phyloP scores from a whole-genome alignment of 2,329 filamentous ascomycete genomes.

The Blumeria hordei region DNA sequence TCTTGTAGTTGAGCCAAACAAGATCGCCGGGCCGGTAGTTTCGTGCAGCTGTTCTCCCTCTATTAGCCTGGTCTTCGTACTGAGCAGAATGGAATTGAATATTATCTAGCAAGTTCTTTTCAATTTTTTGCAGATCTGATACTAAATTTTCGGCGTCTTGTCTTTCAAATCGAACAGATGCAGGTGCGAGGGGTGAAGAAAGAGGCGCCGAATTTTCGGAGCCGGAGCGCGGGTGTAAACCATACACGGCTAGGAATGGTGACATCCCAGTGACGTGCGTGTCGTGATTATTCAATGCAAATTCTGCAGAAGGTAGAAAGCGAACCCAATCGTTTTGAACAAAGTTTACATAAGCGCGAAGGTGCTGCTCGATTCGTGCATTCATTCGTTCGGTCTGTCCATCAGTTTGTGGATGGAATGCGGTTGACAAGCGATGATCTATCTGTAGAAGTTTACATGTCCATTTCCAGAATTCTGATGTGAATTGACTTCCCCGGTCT shows the following conservation, averaged over 20 bases:
- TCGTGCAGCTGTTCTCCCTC: background rate
- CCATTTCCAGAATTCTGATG: background rate
- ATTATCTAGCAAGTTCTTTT: background rate
- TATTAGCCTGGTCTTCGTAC: background rate
- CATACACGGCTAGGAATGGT: conserved; percentile 5
- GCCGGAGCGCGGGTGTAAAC: background rate
- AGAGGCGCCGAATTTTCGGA: background rate
- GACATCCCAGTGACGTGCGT: conserved; percentile 3
- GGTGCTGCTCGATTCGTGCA: conserved; percentile 2
- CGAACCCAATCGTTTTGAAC: conserved; percentile 5
- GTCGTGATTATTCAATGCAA: conserved; percentile 4
- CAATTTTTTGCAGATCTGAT: background rate
- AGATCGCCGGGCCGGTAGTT: background rate
- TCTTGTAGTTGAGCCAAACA: background rate
- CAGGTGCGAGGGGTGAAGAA: background rate
- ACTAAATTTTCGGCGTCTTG: background rate
- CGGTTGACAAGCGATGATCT: conserved; percentile 1
- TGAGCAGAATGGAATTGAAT: background rate
- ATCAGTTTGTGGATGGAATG: conserved; percentile 6
- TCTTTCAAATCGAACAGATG: background rate
- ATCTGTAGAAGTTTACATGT: background rate
- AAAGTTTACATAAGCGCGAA: conserved; percentile 4
- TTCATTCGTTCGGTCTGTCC: conserved; percentile 5
- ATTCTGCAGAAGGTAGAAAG: conserved; percentile 6
- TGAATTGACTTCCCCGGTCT: conserved; percentile 4